Evolutionary conservation across 352 stramenopile genomes (phyloP).

Genomic region (Globisporangium barbulae): DNA sequence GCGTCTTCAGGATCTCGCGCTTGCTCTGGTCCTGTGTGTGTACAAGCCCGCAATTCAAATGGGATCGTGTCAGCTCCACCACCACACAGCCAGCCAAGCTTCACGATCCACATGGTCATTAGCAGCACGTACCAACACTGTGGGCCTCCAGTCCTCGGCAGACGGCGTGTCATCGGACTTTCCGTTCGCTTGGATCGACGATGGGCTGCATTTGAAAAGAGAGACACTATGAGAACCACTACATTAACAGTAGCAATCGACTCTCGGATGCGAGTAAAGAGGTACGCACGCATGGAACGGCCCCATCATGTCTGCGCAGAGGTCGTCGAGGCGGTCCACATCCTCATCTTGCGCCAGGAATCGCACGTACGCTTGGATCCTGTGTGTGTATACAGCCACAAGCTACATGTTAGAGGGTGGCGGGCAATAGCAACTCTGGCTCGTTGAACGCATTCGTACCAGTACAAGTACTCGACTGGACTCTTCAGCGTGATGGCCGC

Average conservation of each 20-base stretch:
- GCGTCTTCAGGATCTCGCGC: constrained; percentile 66
- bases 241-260: not conserved
- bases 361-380: constrained; percentile 77
- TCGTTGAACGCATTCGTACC: constrained; percentile 30
- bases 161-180: constrained; percentile 5
- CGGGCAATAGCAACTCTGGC: not conserved
- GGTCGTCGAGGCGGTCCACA: constrained; percentile 62
- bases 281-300: constrained; percentile 55
- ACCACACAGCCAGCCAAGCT: no score
- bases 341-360: constrained; percentile 84
- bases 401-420: not conserved
- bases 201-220: constrained; percentile 2
- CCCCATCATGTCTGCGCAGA: constrained; percentile 78
- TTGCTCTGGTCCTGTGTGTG: constrained; percentile 55
- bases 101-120: not conserved
- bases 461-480: constrained; percentile 76
- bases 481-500: constrained; percentile 63
- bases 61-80: not conserved
- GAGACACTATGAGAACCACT: not conserved
- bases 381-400: constrained; percentile 19
- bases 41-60: not conserved
- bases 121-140: constrained; percentile 39
- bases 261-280: not conserved
- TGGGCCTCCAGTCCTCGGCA: constrained; percentile 29
- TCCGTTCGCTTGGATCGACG: not conserved